These are phyloP conservation scores for Porphyrellus sp. DNA, from an alignment of 1,284 basidiomycete genomes.

Conservation along the genomic window DNA sequence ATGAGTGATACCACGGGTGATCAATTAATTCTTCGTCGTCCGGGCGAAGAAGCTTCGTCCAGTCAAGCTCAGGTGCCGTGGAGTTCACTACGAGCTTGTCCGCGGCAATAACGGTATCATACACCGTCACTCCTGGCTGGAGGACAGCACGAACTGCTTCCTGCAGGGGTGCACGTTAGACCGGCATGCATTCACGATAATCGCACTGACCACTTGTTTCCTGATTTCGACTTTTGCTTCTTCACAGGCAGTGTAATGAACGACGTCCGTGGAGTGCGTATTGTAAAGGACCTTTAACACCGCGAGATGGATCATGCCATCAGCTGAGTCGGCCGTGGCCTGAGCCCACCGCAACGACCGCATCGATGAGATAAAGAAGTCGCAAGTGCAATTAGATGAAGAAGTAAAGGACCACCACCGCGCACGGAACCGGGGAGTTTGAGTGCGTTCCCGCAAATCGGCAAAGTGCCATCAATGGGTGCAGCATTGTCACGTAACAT, in stretches of 20 bases:
- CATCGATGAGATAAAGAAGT: neutral
- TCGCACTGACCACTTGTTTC: neutral
- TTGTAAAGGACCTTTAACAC: neutral
- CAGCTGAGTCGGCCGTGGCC: neutral
- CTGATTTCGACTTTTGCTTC: neutral
- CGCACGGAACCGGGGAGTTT: too few species aligned
- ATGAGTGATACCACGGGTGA: neutral
- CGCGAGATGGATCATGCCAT: neutral
- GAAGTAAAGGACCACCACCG: too few species aligned
- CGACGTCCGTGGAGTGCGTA: neutral
- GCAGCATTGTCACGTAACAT: neutral
- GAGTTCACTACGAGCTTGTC: neutral
- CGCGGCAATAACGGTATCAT: neutral
- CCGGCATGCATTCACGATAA: neutral
- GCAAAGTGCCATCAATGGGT: neutral
- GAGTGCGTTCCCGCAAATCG: too few species aligned
- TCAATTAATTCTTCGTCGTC: neutral
- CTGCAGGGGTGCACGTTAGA: neutral
- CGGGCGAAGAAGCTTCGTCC: neutral
- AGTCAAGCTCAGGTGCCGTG: neutral
- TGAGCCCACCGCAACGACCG: neutral
- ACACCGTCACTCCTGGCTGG: neutral
- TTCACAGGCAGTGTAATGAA: neutral
- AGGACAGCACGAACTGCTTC: neutral
- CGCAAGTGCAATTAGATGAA: neutral